Evolutionary conservation across 495 filamentous ascomycete species (phyloP), one percentile per base, ranked within the genome.

Genomic region (Xeromyces bisporus): DNA sequence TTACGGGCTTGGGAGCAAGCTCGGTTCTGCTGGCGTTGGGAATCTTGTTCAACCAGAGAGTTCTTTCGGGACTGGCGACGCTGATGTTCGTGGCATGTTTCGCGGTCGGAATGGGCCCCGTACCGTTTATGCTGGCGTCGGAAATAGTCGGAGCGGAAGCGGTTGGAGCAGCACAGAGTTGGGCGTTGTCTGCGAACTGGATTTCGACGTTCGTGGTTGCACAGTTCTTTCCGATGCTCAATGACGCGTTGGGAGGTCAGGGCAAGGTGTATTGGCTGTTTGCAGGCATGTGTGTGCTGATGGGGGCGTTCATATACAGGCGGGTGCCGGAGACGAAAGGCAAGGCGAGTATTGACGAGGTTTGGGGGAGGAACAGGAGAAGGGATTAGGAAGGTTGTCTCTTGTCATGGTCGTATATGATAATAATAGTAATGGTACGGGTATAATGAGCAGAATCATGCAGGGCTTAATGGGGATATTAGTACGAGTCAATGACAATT

Each of bases 181-280:
- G 79, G 59, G 81, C 77, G 0, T 52, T 96, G 20, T 80, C 75
- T 0, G 78, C 81, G 2, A 97, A 83, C 54, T 96, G 89, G 70
- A 63, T 80, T 15, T 79, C 85, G 1, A 96, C 91, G 0, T 96
- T 92, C 49, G 41, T 85, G 6, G 84, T 97, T 1, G 83, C 85
- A 1, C 83, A 89, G 44, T 87, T 91, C 51, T 94, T 94, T 65
- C 86, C 86, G 0, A 64, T 91, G 25, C 56, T 89, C 35, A 89
- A 92, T 42, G 60, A 72, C 36, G 65, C 62, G 0, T 51, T 93
- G 31, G 76, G 75, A 1, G 77, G 75, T 0, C 67, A 73, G 3
- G 86, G 86, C 0, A 77, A 73, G 63, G 77, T 85, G 0, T 94
- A 86, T 48, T 92, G 83, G 57, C 58, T 91, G 8, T 94, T 94